These are phyloP conservation scores for Penicillium sp. DNA, from an alignment of 2,329 filamentous ascomycete genomes.

Conservation along the genomic window DNA sequence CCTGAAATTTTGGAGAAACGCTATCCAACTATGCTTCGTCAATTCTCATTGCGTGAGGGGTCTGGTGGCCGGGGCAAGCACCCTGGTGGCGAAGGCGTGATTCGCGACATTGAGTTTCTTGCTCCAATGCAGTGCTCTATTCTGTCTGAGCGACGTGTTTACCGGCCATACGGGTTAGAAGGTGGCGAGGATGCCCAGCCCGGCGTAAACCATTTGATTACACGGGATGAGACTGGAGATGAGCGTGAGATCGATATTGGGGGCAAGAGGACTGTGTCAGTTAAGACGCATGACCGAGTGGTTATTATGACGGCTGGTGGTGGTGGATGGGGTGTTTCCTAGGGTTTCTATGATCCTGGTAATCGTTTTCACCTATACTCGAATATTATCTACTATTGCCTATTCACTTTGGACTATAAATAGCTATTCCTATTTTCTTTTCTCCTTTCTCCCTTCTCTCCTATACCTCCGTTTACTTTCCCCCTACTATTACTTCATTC, in stretches of 20 bases:
- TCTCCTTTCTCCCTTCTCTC: too few species aligned
- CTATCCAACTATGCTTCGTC: constrained; percentile 72
- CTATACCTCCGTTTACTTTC: too few species aligned
- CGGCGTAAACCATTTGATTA: constrained; percentile 85
- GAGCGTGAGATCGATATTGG: constrained; percentile 59
- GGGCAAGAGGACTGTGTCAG: constrained; percentile 62
- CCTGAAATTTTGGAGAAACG: constrained; percentile 77
- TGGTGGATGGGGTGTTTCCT: constrained; percentile 41
- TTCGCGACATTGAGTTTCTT: constrained; percentile 81
- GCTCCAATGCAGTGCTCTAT: constrained; percentile 79
- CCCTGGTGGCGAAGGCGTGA: constrained; percentile 71
- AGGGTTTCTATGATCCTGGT: too few species aligned
- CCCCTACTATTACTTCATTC: too few species aligned
- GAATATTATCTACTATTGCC: too few species aligned
- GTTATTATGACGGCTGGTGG: constrained; percentile 60
- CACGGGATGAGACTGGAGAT: constrained; percentile 61
- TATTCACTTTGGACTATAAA: too few species aligned
- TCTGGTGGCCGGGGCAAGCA: constrained; percentile 68
- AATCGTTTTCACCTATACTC: too few species aligned
- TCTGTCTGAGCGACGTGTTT: constrained; percentile 72
- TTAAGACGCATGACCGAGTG: constrained; percentile 61
- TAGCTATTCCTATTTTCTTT: too few species aligned
- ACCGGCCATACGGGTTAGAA: constrained; percentile 76
- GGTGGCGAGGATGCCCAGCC: constrained; percentile 77
- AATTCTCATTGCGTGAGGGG: constrained; percentile 66